Evolutionary conservation across 2,329 filamentous ascomycete species (phyloP).

Genomic region (Calonectria hongkongensis): DNA sequence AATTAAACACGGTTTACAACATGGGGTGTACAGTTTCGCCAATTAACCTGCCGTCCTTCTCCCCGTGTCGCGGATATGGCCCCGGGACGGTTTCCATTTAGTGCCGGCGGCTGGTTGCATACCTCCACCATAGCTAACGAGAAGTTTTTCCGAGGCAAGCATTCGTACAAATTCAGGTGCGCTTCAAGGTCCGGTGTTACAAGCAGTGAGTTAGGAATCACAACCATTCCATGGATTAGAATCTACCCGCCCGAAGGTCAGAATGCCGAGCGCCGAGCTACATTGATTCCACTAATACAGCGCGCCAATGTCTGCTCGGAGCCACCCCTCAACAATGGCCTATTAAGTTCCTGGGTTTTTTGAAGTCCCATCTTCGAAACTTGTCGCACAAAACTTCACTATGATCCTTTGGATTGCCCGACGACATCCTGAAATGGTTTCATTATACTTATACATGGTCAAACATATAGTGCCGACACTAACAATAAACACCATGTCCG

Average conservation of each 20-base stretch:
- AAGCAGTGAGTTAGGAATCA: conserved; percentile 34
- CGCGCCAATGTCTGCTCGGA: background rate
- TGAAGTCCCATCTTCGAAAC: background rate
- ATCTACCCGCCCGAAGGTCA: conserved; percentile 26
- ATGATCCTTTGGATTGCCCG: too few species aligned
- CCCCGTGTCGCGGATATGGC: conserved; percentile 34
- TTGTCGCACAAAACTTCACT: too few species aligned
- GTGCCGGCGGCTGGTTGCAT: conserved; percentile 32
- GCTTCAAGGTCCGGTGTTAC: conserved; percentile 27
- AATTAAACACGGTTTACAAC: background rate
- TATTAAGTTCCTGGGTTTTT: too few species aligned
- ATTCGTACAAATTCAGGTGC: conserved; percentile 34
- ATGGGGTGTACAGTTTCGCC: conserved; percentile 28
- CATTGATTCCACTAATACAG: too few species aligned
- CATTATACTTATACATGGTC: too few species aligned
- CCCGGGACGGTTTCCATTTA: conserved; percentile 6
- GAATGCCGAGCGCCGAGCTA: background rate
- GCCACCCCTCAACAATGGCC: too few species aligned
- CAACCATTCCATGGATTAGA: conserved; percentile 30
- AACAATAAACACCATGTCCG: too few species aligned
- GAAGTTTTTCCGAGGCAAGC: conserved; percentile 5
- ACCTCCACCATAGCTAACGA: background rate
- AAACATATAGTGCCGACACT: too few species aligned
- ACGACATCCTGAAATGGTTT: too few species aligned
- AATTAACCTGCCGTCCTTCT: conserved; percentile 21